phyloP scores from a whole-genome alignment of 202 grass and related monocot genomes.

The Setaria italica region DNA sequence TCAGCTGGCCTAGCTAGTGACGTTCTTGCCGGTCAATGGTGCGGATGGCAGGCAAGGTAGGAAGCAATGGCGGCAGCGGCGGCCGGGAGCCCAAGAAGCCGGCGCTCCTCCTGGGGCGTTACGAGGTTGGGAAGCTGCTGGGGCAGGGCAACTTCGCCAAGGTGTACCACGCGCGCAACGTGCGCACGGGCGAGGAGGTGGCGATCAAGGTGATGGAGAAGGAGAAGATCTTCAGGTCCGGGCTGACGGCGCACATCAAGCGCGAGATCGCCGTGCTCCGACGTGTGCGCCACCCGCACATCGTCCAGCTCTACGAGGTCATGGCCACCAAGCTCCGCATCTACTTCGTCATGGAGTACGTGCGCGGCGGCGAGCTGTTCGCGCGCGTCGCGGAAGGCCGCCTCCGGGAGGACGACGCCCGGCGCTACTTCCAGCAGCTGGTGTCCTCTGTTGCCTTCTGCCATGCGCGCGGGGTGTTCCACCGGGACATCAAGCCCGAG shows the following conservation, averaged over 20 bases:
- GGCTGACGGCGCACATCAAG: slow-evolving; percentile 76
- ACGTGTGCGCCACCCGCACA: slow-evolving; percentile 83
- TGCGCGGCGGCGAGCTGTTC: slow-evolving; percentile 91
- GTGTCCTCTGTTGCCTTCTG: slow-evolving; percentile 88
- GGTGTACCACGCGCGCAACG: slow-evolving; percentile 78
- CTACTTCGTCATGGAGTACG: slow-evolving; percentile 98
- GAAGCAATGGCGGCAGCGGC: background rate
- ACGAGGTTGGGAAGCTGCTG: slow-evolving; percentile 74
- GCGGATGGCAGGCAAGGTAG: slow-evolving; percentile 46
- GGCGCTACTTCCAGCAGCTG: slow-evolving; percentile 95
- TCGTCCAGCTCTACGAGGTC: slow-evolving; percentile 87
- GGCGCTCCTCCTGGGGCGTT: slow-evolving; percentile 67
- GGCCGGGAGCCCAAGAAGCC: slow-evolving; percentile 43
- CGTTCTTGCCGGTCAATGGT: slow-evolving; percentile 39
- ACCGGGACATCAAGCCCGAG: slow-evolving; percentile 95
- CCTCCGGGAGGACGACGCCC: slow-evolving; percentile 61
- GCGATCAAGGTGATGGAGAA: slow-evolving; percentile 98
- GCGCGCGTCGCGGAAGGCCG: slow-evolving; percentile 65
- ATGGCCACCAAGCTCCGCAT: slow-evolving; percentile 94
- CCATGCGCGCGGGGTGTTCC: slow-evolving; percentile 86
- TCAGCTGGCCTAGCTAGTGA: background rate
- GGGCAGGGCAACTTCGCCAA: slow-evolving; percentile 89
- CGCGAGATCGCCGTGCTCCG: slow-evolving; percentile 89
- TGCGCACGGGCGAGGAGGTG: slow-evolving; percentile 66
- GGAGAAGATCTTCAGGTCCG: slow-evolving; percentile 77